A percentile compares a stretch with the other conserved stretches of the same genome.
Evolutionary conservation across 139 green algal species (phyloP).

Genomic region (Auxenochlorella pyrenoidosa): DNA sequence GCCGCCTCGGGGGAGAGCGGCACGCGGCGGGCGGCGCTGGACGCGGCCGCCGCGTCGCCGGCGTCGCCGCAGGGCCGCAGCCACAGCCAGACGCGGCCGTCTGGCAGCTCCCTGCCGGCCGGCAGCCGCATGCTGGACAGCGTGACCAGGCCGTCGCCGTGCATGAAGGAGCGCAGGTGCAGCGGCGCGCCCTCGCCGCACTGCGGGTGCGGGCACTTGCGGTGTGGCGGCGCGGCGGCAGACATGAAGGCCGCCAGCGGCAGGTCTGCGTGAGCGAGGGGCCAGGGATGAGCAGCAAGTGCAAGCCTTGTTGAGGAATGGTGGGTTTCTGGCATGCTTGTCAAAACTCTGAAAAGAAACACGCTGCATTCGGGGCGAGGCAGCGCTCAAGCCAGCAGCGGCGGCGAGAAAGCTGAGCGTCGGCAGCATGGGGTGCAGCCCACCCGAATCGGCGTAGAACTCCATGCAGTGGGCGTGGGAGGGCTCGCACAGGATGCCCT

Average conservation of each 20-base stretch:
- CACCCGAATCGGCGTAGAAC: constrained; percentile 23
- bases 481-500: constrained; percentile 75
- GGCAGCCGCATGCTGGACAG: constrained; percentile 59
- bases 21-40: constrained; percentile 53
- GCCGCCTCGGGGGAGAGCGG: constrained; percentile 68
- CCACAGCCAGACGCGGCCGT: constrained; percentile 81
- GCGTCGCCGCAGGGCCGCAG: constrained; percentile 54
- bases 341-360: no score
- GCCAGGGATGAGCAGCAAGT: no score
- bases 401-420: no score
- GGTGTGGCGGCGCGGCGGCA: constrained; percentile 43
- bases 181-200: constrained; percentile 69
- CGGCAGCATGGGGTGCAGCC: no score
- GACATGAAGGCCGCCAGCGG: constrained; percentile 74
- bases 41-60: neutral
- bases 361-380: no score
- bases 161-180: constrained; percentile 80
- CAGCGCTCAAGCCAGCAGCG: neutral
- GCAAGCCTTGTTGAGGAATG: no score
- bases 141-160: constrained; percentile 68
- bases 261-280: constrained; percentile 50
- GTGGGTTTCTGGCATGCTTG: no score
- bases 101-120: constrained; percentile 63
- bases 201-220: constrained; percentile 58
- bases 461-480: constrained; percentile 41